Evolutionary conservation across 1,139 yeast species (phyloP).

Genomic region (Pichia sp.): DNA sequence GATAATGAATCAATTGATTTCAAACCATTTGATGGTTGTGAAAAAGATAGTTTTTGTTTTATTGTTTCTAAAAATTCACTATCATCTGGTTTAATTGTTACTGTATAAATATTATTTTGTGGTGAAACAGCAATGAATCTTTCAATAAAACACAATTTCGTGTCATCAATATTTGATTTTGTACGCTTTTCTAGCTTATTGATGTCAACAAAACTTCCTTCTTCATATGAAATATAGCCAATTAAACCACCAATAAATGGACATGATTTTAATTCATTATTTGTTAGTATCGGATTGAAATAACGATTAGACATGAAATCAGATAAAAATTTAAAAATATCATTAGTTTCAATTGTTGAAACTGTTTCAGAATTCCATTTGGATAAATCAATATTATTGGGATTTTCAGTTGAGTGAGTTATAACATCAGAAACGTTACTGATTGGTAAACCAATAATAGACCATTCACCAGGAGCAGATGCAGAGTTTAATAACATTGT

Average conservation of each 20-base stretch:
- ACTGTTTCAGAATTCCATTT: slow-evolving; percentile 21
- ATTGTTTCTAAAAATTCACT: slow-evolving; percentile 35
- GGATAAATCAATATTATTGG: slow-evolving; percentile 19
- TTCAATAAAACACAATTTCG: slow-evolving; percentile 67
- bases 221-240: slow-evolving; percentile 85
- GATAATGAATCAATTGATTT: background rate
- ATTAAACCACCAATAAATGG: slow-evolving; percentile 88
- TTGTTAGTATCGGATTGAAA: slow-evolving; percentile 23
- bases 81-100: slow-evolving; percentile 42
- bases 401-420: slow-evolving; percentile 51
- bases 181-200: slow-evolving; percentile 34
- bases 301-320: slow-evolving; percentile 38
- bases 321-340: slow-evolving; percentile 49
- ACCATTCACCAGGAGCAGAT: slow-evolving; percentile 77
- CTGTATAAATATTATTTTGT: slow-evolving; percentile 42
- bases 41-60: background rate
- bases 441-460: slow-evolving; percentile 72
- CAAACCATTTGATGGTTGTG: background rate
- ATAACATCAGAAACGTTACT: slow-evolving; percentile 47
- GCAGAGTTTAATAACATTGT: slow-evolving; percentile 69
- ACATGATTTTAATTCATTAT: slow-evolving; percentile 28
- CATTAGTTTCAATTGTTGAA: slow-evolving; percentile 4
- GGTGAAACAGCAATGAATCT: slow-evolving; percentile 49
- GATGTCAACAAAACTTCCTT: slow-evolving; percentile 47
- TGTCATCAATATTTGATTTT: slow-evolving; percentile 48